Conservation (phyloP, 1,284 basidiomycete genomes). For the Trametes sp. region DNA sequence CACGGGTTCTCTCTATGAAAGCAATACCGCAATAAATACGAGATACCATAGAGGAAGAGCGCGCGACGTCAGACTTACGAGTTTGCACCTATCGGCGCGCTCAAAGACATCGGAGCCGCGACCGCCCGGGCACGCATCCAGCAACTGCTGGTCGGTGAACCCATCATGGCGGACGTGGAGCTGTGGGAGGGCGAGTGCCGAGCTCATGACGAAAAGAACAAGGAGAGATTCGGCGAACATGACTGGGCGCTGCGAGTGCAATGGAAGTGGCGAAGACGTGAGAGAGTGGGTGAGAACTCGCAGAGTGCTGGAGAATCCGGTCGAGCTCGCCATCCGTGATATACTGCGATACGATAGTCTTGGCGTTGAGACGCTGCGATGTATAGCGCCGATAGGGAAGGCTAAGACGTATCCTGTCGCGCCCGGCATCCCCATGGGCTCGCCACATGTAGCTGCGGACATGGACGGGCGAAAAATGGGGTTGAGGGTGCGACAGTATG, state of each 20-base stretch:
- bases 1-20: slow-evolving; percentile 2
- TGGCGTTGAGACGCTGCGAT: neutral
- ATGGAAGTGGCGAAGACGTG: neutral
- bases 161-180: neutral
- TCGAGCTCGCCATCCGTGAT: neutral
- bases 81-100: slow-evolving; percentile 13
- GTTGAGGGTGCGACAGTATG: too few species aligned
- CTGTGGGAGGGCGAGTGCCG: slow-evolving; percentile 1
- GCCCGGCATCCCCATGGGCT: too few species aligned
- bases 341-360: neutral
- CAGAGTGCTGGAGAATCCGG: neutral
- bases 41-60: too few species aligned
- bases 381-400: too few species aligned
- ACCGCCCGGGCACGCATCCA: slow-evolving; percentile 19
- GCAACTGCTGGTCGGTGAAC: slow-evolving; percentile 5
- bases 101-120: slow-evolving; percentile 13
- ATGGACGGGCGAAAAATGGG: too few species aligned
- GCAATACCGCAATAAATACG: neutral
- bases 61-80: neutral
- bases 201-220: slow-evolving; percentile 5
- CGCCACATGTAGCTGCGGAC: too few species aligned
- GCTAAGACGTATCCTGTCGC: too few species aligned
- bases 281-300: neutral
- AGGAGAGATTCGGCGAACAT: slow-evolving; percentile 3
- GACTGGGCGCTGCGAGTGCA: neutral